Base-by-base conservation (phyloP, 306 rosid genomes). In the Quillaja saponaria region DNA sequence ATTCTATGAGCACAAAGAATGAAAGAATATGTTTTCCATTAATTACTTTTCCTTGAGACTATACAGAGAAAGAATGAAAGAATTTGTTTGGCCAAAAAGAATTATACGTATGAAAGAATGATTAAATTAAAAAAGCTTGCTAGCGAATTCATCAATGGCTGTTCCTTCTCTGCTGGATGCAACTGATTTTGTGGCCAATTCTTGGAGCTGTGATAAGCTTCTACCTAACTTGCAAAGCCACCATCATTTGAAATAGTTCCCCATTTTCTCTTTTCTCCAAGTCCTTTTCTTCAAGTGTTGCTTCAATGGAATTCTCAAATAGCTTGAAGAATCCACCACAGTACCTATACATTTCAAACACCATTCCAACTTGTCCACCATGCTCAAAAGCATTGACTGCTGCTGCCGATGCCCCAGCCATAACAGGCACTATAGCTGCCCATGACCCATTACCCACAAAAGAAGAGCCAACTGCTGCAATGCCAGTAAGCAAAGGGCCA, bases 321-420 rank as follows among this genome's bases (percentile, higher is more conserved):
- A 40, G 33, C 50, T 64, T 25, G 20, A 90, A 90, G 52, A 80
- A 80, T 3, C 95, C 97, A 1, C 78, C 86, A 6, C 83, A 67
- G 66, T 63, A 67, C 33, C 91, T 76, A 8, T 84, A 86, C 91
- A 90, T 82, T 67, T 90, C 95, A 1, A 81, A 51, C 61, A 90
- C 90, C 97, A 84, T 90, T 5, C 95, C 97, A 8, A 90, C 55
- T 63, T 90, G 97, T 0, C 71, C 86, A 8, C 95, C 95, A 21
- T 90, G 97, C 41, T 79, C 83, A 0, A 90, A 74, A 0, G 83
- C 44, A 61, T 82, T 90, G 5, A 80, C 75, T 13, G 70, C 78
- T 0, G 74, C 73, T 0, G 84, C 90, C 25, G 86, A 62, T 0
- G 95, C 78, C 10, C 96, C 96, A 0, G 84, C 85, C 55, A 73